Conservation (phyloP, 768 basidiomycete genomes). For the Kondoa malvinella region DNA sequence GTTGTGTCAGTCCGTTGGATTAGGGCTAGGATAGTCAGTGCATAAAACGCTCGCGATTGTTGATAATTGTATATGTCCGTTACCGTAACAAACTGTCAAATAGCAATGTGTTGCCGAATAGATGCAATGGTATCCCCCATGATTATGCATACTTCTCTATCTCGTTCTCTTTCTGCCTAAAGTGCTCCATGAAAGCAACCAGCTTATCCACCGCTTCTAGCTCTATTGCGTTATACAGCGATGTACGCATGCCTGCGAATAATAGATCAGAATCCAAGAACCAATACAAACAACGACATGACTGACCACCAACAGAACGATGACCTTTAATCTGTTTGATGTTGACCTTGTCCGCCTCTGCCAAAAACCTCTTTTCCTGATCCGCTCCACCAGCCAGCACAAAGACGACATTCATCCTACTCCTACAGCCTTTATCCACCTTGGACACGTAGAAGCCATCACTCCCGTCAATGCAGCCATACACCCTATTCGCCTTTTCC, state of each 20-base stretch:
- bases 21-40: too few species aligned
- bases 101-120: too few species aligned
- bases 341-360: conserved; percentile 57
- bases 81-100: too few species aligned
- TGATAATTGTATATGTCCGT: too few species aligned
- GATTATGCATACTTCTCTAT: neutral
- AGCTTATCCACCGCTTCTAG: conserved; percentile 49
- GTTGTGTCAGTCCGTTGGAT: too few species aligned
- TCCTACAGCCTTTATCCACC: conserved; percentile 54
- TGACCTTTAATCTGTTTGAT: conserved; percentile 86
- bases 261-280: neutral
- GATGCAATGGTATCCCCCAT: too few species aligned
- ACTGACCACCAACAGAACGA: conserved; percentile 42
- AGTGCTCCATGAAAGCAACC: conserved; percentile 34
- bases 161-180: conserved; percentile 17
- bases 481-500: conserved; percentile 60
- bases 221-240: conserved; percentile 74
- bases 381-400: conserved; percentile 51
- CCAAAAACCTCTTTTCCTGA: conserved; percentile 54
- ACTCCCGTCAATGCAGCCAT: conserved; percentile 48
- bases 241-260: conserved; percentile 52
- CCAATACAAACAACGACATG: neutral
- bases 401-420: conserved; percentile 95
- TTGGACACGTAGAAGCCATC: conserved; percentile 54
- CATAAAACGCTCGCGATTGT: too few species aligned